These are phyloP conservation scores for Anthracocystis setariae DNA, from an alignment of 1,284 basidiomycete genomes.

Conservation along the genomic window DNA sequence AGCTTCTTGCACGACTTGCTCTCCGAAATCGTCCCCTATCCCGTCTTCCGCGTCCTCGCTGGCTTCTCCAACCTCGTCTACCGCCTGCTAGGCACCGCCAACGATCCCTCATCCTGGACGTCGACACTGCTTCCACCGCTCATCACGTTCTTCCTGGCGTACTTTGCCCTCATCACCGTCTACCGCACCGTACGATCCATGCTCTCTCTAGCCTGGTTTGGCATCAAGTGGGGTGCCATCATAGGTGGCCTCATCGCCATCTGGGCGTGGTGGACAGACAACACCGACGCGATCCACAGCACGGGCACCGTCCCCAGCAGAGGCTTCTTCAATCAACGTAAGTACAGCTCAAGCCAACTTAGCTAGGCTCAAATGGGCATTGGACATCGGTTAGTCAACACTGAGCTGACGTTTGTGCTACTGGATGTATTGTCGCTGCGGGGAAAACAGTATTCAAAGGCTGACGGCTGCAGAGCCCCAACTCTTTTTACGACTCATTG, in stretches of 20 bases:
- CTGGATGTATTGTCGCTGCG: not conserved
- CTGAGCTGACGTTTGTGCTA: not conserved
- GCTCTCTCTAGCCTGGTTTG: slow-evolving; percentile 48
- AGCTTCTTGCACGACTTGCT: slow-evolving; percentile 35
- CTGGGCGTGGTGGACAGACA: slow-evolving; percentile 57
- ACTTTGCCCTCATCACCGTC: slow-evolving; percentile 52
- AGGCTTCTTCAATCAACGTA: slow-evolving; percentile 40
- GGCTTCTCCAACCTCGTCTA: slow-evolving; percentile 55
- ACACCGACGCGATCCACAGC: slow-evolving; percentile 43
- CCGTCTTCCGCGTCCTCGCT: slow-evolving; percentile 46
- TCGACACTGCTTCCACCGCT: slow-evolving; percentile 54
- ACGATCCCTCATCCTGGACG: slow-evolving; percentile 53
- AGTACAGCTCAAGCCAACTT: no score
- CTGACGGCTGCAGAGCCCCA: slow-evolving; percentile 11
- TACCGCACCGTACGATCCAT: slow-evolving; percentile 50
- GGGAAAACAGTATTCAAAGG: slow-evolving; percentile 27
- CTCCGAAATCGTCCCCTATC: slow-evolving; percentile 39
- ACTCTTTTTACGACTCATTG: not conserved
- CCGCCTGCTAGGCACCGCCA: slow-evolving; percentile 33
- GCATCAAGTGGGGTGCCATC: slow-evolving; percentile 59
- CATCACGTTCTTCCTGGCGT: slow-evolving; percentile 53
- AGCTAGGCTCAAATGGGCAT: no score
- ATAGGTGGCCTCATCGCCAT: slow-evolving; percentile 50
- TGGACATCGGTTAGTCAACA: no score
- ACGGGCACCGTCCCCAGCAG: slow-evolving; percentile 21